Percentiles rank a stretch among this genome's conserved stretches.
phyloP scores from a whole-genome alignment of 1,139 yeast genomes.

The Komagataea norvegica region DNA sequence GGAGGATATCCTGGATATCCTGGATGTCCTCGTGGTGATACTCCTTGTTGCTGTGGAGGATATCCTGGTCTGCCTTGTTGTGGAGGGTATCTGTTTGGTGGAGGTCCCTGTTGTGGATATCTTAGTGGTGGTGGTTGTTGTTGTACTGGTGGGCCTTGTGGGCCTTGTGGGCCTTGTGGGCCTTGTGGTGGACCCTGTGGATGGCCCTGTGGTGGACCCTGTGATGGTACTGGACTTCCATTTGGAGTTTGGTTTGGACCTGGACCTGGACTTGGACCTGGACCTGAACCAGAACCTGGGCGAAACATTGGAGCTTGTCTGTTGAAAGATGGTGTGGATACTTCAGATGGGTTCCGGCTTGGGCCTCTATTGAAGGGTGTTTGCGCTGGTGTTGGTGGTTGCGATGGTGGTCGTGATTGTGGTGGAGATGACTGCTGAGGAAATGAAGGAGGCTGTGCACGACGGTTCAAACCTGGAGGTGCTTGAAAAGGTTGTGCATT shows the following conservation, averaged over 20 bases:
- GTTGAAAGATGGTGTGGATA: too few relatives aligned
- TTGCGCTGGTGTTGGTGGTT: too few relatives aligned
- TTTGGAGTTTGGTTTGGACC: too few relatives aligned
- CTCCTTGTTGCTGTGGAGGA: constrained; percentile 4
- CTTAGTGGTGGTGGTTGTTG: constrained; percentile 1
- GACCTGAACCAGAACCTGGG: too few relatives aligned
- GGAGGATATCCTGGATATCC: not conserved
- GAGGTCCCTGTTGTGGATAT: constrained; percentile 1
- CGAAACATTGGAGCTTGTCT: too few relatives aligned
- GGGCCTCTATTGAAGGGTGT: too few relatives aligned
- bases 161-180: constrained; percentile 1
- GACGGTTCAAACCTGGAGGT: constrained; percentile 5
- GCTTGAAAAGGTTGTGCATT: constrained; percentile 1
- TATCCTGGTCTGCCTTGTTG: not conserved
- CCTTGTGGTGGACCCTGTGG: constrained; percentile 4
- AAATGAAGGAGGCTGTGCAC: not conserved
- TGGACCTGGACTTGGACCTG: too few relatives aligned
- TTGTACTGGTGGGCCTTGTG: too few relatives aligned
- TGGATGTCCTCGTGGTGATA: constrained; percentile 2
- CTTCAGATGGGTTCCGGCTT: too few relatives aligned
- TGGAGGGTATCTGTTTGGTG: constrained; percentile 1
- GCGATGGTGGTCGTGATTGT: constrained; percentile 6
- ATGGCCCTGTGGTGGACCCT: constrained; percentile 2
- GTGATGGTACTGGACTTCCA: too few relatives aligned
- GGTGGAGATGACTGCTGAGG: too few relatives aligned